Evolutionary conservation across 1,284 basidiomycete genomes (phyloP), one percentile per base, ranked within the genome.

Genomic region (Hymenochaete sp.): DNA sequence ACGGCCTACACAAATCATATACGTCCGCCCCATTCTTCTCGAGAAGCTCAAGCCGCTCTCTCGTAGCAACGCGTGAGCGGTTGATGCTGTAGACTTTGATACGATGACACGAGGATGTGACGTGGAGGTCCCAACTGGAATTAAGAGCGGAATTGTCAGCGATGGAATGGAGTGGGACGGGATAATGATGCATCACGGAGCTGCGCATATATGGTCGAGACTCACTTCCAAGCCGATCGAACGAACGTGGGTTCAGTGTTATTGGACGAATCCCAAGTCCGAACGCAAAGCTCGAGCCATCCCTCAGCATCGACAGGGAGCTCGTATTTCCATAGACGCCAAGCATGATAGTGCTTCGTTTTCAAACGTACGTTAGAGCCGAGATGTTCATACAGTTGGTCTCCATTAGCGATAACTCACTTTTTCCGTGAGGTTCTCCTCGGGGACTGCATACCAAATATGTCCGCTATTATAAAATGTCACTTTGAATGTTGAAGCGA

Each of bases 171-270:
- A n/a, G n/a, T n/a, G n/a, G n/a, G 35, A 13, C 40, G n/a, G 11
- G n/a, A n/a, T n/a, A n/a, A n/a, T 31, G 28, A 31, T 10, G 10
- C 28, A 31, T 31, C 28, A 31, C 14, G 10, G 14, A 14, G 28
- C 14, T 10, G 9, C 9, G 28, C 9, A 31, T 14, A 31, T 10
- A 31, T 14, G 18, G 42, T 18, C 6, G 26, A 16, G 6, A 58
- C 70, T 48, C 52, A 74, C 73, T 74, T 75, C 72, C 71, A 74
- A 3, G 71, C 68, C 13, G 71, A 75, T 26, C 71, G 68, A 7
- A 76, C 70, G 49, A 67, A 73, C 1, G 74, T 75, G 16, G 74
- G 75, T 53, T 76, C 70, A 3, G 73, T 76, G 53, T 77, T 76
- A 58, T 72, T 73, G 6, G 71, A 71, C 13, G 72, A 72, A 53